A percentile compares a stretch with the other conserved stretches of the same genome.
Conservation (phyloP, 495 filamentous ascomycete genomes). For the Xylaria cubensis region DNA sequence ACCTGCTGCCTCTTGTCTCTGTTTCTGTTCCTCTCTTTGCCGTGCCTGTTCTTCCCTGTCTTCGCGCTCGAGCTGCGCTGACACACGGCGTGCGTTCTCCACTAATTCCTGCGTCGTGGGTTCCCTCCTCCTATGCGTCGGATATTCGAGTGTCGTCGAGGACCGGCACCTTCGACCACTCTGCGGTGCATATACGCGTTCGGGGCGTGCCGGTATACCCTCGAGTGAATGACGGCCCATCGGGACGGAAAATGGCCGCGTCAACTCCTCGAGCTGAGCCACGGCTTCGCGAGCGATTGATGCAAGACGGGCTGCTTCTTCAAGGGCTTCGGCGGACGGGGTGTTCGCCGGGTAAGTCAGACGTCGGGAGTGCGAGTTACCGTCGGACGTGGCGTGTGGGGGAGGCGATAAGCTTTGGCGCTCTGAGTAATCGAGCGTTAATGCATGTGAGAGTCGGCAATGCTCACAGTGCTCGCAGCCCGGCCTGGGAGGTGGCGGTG, state of each 20-base stretch:
- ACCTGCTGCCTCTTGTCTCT: conserved; percentile 1
- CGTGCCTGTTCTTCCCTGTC: conserved; percentile 15
- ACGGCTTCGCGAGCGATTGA: conserved; percentile 26
- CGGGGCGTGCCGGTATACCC: neutral
- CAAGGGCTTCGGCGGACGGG: conserved; percentile 22
- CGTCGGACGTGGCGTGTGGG: neutral
- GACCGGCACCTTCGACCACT: conserved; percentile 13
- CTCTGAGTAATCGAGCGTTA: neutral
- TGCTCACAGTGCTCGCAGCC: conserved; percentile 30
- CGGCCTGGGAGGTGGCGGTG: neutral
- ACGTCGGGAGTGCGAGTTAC: neutral
- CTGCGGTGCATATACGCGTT: conserved; percentile 15
- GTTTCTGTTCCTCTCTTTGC: conserved; percentile 3
- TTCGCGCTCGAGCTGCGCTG: conserved; percentile 25
- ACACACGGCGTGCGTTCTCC: conserved; percentile 28
- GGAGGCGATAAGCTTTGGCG: conserved; percentile 8
- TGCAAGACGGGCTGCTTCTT: conserved; percentile 29
- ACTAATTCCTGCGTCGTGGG: conserved; percentile 25
- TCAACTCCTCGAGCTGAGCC: conserved; percentile 25
- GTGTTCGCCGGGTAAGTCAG: neutral
- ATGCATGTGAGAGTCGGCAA: conserved; percentile 22
- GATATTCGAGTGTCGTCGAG: neutral
- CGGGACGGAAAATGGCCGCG: conserved; percentile 21
- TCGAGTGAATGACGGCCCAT: conserved; percentile 12
- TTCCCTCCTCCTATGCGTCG: conserved; percentile 1